A percentile compares a stretch with the other conserved stretches of the same genome.
phyloP scores from a whole-genome alignment of 768 basidiomycete genomes.

The Gymnopilus dilepis region DNA sequence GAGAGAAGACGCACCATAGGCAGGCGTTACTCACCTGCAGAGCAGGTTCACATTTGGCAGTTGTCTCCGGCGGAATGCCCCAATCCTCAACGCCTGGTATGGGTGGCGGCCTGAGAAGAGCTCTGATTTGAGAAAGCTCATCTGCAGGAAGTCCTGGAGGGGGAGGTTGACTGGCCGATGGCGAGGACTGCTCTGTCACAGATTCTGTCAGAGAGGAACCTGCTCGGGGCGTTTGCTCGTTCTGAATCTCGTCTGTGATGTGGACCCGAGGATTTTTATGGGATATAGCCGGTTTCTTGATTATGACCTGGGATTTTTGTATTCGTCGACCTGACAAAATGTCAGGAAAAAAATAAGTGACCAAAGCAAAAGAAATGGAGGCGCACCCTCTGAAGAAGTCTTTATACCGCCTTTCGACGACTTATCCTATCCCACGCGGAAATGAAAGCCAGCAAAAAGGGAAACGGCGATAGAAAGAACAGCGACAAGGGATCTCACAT shows the following conservation, averaged over 20 bases:
- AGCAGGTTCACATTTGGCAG: constrained; percentile 61
- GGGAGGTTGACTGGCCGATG: constrained; percentile 8
- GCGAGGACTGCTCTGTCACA: constrained; percentile 22
- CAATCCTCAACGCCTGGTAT: constrained; percentile 72
- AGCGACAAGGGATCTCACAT: constrained; percentile 67
- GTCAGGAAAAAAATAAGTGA: background rate
- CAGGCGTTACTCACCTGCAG: constrained; percentile 51
- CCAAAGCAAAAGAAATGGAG: constrained; percentile 15
- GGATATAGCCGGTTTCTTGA: constrained; percentile 53
- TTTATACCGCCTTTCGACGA: constrained; percentile 45
- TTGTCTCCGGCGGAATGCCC: constrained; percentile 72
- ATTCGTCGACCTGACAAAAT: constrained; percentile 42
- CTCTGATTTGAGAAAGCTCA: constrained; percentile 60
- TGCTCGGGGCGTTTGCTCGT: constrained; percentile 7
- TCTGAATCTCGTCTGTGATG: constrained; percentile 49
- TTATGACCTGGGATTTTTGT: constrained; percentile 63
- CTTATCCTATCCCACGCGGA: constrained; percentile 71
- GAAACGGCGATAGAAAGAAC: constrained; percentile 51
- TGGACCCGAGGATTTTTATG: constrained; percentile 55
- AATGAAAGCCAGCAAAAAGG: constrained; percentile 65
- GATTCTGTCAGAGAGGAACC: constrained; percentile 20
- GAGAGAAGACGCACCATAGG: background rate
- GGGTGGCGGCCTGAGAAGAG: constrained; percentile 63
- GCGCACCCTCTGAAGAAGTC: constrained; percentile 49
- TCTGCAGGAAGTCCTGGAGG: constrained; percentile 36